Evolutionary conservation across 169 alveolate genomes (phyloP).

Genomic region (Toxoplasma gondii): DNA sequence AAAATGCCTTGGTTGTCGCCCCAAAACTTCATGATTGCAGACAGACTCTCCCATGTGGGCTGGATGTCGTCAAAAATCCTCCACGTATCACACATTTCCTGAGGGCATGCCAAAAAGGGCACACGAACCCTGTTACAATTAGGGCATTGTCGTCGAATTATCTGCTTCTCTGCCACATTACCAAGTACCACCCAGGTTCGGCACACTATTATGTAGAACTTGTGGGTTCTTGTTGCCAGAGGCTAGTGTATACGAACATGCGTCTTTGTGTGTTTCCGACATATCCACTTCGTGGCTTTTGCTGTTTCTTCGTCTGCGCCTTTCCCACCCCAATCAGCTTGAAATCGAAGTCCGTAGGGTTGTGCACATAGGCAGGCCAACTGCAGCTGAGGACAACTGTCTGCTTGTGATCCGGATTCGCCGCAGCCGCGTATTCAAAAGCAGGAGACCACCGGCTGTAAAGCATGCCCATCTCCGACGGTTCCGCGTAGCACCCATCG

Average conservation of each 20-base stretch:
- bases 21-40: not conserved
- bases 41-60: constrained; percentile 2
- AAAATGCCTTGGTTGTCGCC: constrained; percentile 19
- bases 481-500: constrained; percentile 80
- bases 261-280: too few relatives aligned
- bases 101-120: not conserved
- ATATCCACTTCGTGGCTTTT: not conserved
- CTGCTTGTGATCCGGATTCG: not conserved
- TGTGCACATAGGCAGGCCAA: constrained; percentile 38
- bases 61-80: constrained; percentile 11
- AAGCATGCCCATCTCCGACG: not conserved
- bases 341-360: not conserved
- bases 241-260: too few relatives aligned
- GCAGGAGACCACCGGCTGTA: constrained; percentile 35
- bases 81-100: constrained; percentile 28
- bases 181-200: too few relatives aligned
- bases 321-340: not conserved
- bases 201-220: too few relatives aligned
- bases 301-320: not conserved
- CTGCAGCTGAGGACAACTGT: not conserved
- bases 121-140: not conserved
- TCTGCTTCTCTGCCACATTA: too few relatives aligned
- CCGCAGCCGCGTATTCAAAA: not conserved
- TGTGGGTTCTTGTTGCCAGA: too few relatives aligned
- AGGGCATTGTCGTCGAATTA: too few relatives aligned